Evolutionary conservation across 352 stramenopile species (phyloP), one percentile per base, ranked within the genome.

Genomic region (Globisporangium camurandrum): DNA sequence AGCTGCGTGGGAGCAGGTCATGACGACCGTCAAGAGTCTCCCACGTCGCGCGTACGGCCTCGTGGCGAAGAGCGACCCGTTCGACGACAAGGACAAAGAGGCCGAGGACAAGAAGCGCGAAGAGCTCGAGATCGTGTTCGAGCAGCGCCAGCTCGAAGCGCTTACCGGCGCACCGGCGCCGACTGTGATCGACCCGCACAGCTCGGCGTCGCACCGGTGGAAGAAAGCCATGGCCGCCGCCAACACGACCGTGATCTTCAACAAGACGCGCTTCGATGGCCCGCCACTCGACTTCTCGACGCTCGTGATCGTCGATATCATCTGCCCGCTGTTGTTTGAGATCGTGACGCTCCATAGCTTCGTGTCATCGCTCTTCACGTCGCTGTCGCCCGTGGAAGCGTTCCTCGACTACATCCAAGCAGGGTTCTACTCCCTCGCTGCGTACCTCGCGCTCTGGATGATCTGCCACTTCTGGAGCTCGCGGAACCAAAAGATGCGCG

Each of bases 331-430:
- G 17, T 38, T 91, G 11, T 94, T 94, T 47, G 83, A 94, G 46
- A 24, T 88, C 50, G 64, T 80, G 46, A 94, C 83, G 33, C 49
- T 92, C 34, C 85, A 65, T 65, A 79, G 49, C 9, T 93, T 91
- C 27, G 43, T 84, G 1, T 64, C 67, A 2, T 71, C 67, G 28
- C 53, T 92, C 20, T n/a, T 92, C 12, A 49, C 62, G 41, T 77
- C 75, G 37, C 62, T 87, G 41, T 92, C 79, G 30, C 72, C 77
- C 0, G 53, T 86, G 14, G 58, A 67, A 40, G 83, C 83, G 10
- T 94, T 94, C 62, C 51, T 91, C n/a, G 71, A 79, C 48, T 94
- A 94, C 49, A 82, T 92, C 40, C 76, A 84, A 20, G 65, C 72
- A 28, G 83, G 83, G 19, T 92, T 92, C 54, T 94, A 89, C 62